phyloP scores from a whole-genome alignment of 2,329 filamentous ascomycete genomes.

The Neonectria neomacrospora region DNA sequence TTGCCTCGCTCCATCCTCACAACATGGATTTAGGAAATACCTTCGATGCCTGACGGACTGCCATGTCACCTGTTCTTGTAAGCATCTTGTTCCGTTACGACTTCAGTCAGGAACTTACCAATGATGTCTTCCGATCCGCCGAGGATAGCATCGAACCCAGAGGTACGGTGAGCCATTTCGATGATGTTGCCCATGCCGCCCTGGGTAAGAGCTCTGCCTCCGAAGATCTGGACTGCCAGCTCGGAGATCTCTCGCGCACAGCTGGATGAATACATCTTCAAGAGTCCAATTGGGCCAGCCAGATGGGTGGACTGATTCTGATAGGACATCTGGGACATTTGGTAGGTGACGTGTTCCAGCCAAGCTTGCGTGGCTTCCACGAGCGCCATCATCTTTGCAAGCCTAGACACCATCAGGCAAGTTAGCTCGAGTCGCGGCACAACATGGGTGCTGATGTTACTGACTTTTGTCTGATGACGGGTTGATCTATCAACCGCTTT shows the following conservation, averaged over 20 bases:
- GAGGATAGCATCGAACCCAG: constrained; percentile 83
- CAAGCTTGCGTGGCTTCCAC: constrained; percentile 86
- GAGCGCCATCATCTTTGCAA: constrained; percentile 87
- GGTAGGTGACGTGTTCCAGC: constrained; percentile 87
- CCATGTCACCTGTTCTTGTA: background rate
- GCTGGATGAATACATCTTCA: constrained; percentile 82
- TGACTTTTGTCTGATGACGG: constrained; percentile 82
- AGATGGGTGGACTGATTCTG: constrained; percentile 78
- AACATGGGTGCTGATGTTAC: background rate
- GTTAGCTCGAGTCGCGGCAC: constrained; percentile 6
- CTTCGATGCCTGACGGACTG: constrained; percentile 1
- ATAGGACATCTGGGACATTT: constrained; percentile 89
- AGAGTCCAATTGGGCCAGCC: constrained; percentile 81
- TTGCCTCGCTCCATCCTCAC: background rate
- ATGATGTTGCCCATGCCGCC: constrained; percentile 84
- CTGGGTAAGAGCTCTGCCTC: constrained; percentile 82
- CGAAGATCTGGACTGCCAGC: constrained; percentile 86
- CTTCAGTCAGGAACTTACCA: constrained; percentile 67
- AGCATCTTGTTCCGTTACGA: background rate
- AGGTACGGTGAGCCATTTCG: constrained; percentile 85
- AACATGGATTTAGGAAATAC: background rate
- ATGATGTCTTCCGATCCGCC: constrained; percentile 87
- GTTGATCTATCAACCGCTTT: constrained; percentile 84
- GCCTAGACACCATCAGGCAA: constrained; percentile 52
- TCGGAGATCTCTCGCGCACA: constrained; percentile 86